Conservation (phyloP, 345 rosid genomes). For the Adansonia digitata region DNA sequence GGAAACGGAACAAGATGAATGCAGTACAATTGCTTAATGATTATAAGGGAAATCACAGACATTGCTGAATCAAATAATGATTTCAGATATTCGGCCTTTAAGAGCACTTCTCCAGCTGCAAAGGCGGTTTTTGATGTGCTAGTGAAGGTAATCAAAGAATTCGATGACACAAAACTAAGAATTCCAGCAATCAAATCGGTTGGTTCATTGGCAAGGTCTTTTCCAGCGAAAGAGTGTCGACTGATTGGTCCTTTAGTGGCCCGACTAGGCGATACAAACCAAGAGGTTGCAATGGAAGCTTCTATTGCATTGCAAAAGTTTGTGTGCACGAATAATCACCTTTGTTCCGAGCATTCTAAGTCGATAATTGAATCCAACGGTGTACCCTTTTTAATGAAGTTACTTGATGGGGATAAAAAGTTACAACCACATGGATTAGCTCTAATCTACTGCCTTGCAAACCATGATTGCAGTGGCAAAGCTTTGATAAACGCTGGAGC, state of each 20-base stretch:
- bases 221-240: slow-evolving; percentile 68
- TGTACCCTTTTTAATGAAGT: slow-evolving; percentile 47
- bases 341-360: slow-evolving; percentile 46
- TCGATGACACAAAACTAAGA: background rate
- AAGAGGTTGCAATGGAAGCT: slow-evolving; percentile 60
- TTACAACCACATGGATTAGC: slow-evolving; percentile 14
- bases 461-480: slow-evolving; percentile 46
- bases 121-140: slow-evolving; percentile 23
- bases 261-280: slow-evolving; percentile 39
- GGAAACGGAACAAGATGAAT: slow-evolving; percentile 52
- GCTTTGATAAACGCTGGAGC: slow-evolving; percentile 63
- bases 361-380: slow-evolving; percentile 19
- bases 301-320: slow-evolving; percentile 69
- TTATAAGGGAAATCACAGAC: slow-evolving; percentile 64
- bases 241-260: slow-evolving; percentile 53
- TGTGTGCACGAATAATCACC: slow-evolving; percentile 45
- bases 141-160: background rate
- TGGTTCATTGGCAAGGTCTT: slow-evolving; percentile 78
- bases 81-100: slow-evolving; percentile 70
- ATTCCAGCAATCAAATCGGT: slow-evolving; percentile 61
- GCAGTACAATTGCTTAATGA: slow-evolving; percentile 31
- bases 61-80: slow-evolving; percentile 60
- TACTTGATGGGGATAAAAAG: slow-evolving; percentile 46
- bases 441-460: slow-evolving; percentile 30
- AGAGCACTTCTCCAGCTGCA: slow-evolving; percentile 54